Conservation (phyloP, 768 basidiomycete species). For the Mycena chlorophos region DNA sequence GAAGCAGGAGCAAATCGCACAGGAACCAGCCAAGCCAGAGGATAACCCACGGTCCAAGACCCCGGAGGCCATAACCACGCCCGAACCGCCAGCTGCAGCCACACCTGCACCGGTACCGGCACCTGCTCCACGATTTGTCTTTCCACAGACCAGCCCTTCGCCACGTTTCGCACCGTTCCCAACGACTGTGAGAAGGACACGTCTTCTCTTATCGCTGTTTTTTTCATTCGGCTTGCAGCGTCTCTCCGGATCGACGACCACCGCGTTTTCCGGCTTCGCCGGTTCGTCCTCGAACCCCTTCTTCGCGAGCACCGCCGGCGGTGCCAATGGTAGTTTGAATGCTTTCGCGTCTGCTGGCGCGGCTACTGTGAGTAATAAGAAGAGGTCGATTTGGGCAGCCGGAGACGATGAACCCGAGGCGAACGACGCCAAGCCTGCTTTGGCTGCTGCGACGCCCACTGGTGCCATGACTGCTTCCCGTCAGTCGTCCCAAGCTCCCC, state of each 20-base stretch:
- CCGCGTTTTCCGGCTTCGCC: conserved; percentile 32
- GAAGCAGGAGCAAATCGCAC: background rate
- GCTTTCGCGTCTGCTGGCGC: too few relatives aligned
- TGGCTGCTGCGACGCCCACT: conserved; percentile 26
- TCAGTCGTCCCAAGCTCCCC: conserved; percentile 20
- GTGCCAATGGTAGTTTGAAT: background rate
- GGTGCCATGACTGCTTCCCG: conserved; percentile 29
- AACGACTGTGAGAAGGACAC: conserved; percentile 11
- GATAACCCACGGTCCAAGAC: background rate
- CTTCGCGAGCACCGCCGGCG: conserved; percentile 13
- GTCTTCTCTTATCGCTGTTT: background rate
- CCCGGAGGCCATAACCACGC: background rate
- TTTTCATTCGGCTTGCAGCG: conserved; percentile 1
- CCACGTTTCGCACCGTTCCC: conserved; percentile 11
- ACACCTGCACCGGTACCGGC: background rate
- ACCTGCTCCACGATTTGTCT: conserved; percentile 10
- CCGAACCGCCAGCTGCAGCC: background rate
- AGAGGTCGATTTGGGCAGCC: too few relatives aligned
- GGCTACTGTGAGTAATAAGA: too few relatives aligned
- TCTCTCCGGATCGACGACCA: background rate
- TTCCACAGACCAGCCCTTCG: conserved; percentile 7
- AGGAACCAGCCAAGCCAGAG: background rate
- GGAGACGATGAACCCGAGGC: too few relatives aligned
- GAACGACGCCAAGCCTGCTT: conserved; percentile 20
- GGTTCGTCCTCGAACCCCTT: conserved; percentile 35